Evolutionary conservation across 2,329 filamentous ascomycete species (phyloP).

Genomic region (Arthrobotrys pseudoclavata): DNA sequence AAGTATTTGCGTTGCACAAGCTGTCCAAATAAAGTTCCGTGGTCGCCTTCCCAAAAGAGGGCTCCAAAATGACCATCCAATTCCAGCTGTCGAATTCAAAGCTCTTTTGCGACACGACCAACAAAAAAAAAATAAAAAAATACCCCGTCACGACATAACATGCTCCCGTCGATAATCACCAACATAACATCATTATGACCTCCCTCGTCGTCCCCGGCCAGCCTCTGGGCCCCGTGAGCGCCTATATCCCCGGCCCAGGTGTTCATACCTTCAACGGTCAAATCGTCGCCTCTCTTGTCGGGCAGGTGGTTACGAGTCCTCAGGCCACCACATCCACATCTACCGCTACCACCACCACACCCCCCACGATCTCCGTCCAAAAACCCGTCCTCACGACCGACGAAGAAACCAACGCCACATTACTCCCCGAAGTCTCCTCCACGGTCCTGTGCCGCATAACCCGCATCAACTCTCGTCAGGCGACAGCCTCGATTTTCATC

Average conservation of each 20-base stretch:
- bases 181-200: conserved; percentile 36
- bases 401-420: conserved; percentile 72
- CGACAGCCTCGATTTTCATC: conserved; percentile 86
- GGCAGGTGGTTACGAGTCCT: conserved; percentile 68
- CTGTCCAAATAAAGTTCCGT: conserved; percentile 37
- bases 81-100: conserved; percentile 7
- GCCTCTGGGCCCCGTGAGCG: conserved; percentile 76
- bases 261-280: conserved; percentile 83
- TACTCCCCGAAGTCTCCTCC: conserved; percentile 84
- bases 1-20: conserved; percentile 33
- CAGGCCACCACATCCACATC: conserved; percentile 64
- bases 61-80: too few relatives aligned
- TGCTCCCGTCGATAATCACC: conserved; percentile 17
- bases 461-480: conserved; percentile 86
- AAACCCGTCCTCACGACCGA: conserved; percentile 71
- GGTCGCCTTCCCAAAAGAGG: background rate
- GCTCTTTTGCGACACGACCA: background rate
- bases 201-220: conserved; percentile 82
- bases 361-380: conserved; percentile 67
- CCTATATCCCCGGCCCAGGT: conserved; percentile 81
- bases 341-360: background rate
- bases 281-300: conserved; percentile 77
- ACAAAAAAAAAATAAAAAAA: background rate
- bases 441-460: conserved; percentile 87
- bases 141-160: background rate